Evolutionary conservation across 495 filamentous ascomycete species (phyloP), one percentile per base, ranked within the genome.

Genomic region (Immersiella caudata): DNA sequence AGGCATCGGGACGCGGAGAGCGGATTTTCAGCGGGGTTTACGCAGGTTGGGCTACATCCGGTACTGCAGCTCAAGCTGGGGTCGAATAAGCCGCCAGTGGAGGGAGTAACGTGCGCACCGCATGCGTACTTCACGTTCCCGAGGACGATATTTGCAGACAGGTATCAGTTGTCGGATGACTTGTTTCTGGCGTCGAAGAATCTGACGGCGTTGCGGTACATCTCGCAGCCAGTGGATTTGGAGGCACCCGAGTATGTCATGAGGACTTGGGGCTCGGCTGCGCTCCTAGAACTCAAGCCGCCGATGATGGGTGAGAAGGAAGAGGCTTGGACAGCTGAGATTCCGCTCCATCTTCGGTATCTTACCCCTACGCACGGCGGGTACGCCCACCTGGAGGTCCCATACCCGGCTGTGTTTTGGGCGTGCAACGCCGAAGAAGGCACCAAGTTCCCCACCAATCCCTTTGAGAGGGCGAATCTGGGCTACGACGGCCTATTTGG

Each of bases 311-410:
- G 33, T 24, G 29, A 18, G 60, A 69, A 52, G 71, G 36, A 21
- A 16, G 72, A 33, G 52, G 46, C 83, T 6, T 96, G 89, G 89
- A 92, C 88, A 46, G 88, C 87, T 49, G 88, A 90, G 52, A 85
- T 99, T 40, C 96, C 95, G 0, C 83, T 96, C 12, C 96, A 99
- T 72, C 83, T 97, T 1, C 90, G 94, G 27, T 98, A 98, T 70
- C 81, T 95, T n/a, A 75, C 74, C 8, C 87, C 89, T 1, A 78
- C 80, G 0, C 77, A 80, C 52, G 80, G 83, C 6, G 87, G 87
- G 2, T 83, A 87, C 61, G 68, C 71, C 0, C 67, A 68, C 14
- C 71, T 87, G 4, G 68, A 85, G 21, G 78, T 97, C 0, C 90
- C 92, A 0, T 85, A 86, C 68, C 96, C 93, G 4, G 85, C 88